Evolutionary conservation across 345 rosid species (phyloP).

Genomic region (Salix caprea): DNA sequence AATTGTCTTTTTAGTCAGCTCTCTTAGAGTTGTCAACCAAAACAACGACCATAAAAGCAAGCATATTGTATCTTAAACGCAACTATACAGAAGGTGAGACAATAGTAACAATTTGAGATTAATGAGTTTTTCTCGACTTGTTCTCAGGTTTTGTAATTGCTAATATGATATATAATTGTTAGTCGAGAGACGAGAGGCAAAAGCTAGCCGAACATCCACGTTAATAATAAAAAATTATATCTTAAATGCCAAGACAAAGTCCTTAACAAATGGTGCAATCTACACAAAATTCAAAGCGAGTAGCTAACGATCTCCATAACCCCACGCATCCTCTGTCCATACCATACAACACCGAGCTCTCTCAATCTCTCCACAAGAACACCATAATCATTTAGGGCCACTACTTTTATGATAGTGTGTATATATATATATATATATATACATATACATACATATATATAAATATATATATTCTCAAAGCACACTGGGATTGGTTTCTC

Average conservation of each 20-base stretch:
- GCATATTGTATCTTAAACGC: too few species aligned
- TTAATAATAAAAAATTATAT: too few species aligned
- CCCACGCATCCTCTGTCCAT: conserved; percentile 45
- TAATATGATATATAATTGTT: too few species aligned
- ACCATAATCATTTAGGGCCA: conserved; percentile 11
- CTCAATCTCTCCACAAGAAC: not conserved
- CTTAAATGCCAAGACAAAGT: not conserved
- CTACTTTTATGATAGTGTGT: conserved; percentile 10
- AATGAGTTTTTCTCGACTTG: too few species aligned
- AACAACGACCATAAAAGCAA: too few species aligned
- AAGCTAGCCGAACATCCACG: too few species aligned
- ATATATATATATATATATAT: not conserved
- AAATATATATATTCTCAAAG: not conserved
- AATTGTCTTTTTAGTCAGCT: too few species aligned
- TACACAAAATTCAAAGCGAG: not conserved
- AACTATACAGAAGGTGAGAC: too few species aligned
- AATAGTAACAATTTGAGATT: too few species aligned
- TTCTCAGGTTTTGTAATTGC: rapidly evolving
- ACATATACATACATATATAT: not conserved
- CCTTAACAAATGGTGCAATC: not conserved
- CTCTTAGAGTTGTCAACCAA: too few species aligned
- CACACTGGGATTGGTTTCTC: not conserved
- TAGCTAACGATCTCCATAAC: conserved; percentile 23
- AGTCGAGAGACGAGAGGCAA: too few species aligned
- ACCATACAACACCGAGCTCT: conserved; percentile 7